Percentiles rank a stretch among this genome's conserved stretches.
These are phyloP conservation scores for Allium fistulosum DNA, from an alignment of 106 monocot genomes.

Conservation along the genomic window DNA sequence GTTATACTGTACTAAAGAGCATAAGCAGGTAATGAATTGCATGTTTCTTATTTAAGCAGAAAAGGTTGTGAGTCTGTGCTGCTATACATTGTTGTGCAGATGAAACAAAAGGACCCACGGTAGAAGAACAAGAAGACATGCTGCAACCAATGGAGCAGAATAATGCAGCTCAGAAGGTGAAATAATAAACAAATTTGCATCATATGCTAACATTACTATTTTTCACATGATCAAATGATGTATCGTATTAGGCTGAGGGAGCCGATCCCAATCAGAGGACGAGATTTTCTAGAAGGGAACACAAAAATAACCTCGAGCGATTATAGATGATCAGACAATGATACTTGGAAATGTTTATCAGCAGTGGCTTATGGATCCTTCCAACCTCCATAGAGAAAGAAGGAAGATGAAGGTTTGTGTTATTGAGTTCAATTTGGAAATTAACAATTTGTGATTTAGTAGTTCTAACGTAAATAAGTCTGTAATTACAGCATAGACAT, in stretches of 20 bases:
- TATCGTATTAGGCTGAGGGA: slow-evolving; percentile 4
- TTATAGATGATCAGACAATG: slow-evolving; percentile 57
- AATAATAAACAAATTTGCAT: neutral
- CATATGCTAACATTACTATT: too few species aligned
- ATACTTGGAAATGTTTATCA: slow-evolving; percentile 61
- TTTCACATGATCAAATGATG: too few species aligned
- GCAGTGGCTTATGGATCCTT: slow-evolving; percentile 63
- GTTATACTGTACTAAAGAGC: neutral
- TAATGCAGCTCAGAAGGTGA: slow-evolving; percentile 5
- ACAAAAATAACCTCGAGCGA: slow-evolving; percentile 7
- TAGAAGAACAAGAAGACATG: slow-evolving; percentile 25
- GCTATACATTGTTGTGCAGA: slow-evolving; percentile 7
- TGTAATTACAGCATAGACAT: slow-evolving; percentile 7
- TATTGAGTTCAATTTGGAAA: neutral
- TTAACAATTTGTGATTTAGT: too few species aligned
- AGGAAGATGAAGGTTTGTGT: slow-evolving; percentile 29
- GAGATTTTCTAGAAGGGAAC: slow-evolving; percentile 27
- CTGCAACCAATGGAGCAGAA: slow-evolving; percentile 7
- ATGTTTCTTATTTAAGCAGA: neutral
- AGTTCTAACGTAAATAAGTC: neutral
- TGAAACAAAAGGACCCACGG: slow-evolving; percentile 1
- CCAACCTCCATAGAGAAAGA: slow-evolving; percentile 46
- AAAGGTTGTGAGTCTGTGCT: neutral
- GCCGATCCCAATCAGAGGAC: slow-evolving; percentile 4
- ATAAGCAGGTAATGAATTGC: neutral